These are phyloP conservation scores for Rhodocollybia butyracea DNA, from an alignment of 768 basidiomycete genomes.

Conservation along the genomic window DNA sequence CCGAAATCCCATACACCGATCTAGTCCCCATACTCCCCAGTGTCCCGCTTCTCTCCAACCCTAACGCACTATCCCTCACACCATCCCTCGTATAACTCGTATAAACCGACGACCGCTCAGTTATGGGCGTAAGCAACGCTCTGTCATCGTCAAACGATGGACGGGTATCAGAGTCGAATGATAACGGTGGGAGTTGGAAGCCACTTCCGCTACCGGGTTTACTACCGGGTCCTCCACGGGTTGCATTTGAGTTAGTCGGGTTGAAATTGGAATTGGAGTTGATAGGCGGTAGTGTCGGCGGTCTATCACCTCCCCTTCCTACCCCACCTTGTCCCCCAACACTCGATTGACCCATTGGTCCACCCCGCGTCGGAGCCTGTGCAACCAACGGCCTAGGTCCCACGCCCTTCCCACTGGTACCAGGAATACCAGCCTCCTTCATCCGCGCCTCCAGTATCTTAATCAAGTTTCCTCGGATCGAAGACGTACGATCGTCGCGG, in stretches of 20 bases:
- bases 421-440: slow-evolving; percentile 35
- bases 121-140: slow-evolving; percentile 59
- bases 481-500: slow-evolving; percentile 72
- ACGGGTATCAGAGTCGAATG: slow-evolving; percentile 33
- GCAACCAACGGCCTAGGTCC: no score
- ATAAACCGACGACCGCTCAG: slow-evolving; percentile 42
- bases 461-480: slow-evolving; percentile 59
- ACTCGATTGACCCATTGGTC: no score
- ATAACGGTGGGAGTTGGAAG: slow-evolving; percentile 61
- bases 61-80: slow-evolving; percentile 7
- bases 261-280: no score
- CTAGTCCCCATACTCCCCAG: not conserved
- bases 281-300: no score
- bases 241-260: no score
- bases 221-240: slow-evolving; percentile 15
- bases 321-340: no score
- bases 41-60: slow-evolving; percentile 10
- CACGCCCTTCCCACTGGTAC: slow-evolving; percentile 12
- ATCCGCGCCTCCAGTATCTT: slow-evolving; percentile 64
- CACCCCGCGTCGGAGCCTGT: no score
- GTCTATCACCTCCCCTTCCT: no score
- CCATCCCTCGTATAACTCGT: slow-evolving; percentile 13
- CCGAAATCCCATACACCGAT: not conserved
- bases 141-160: slow-evolving; percentile 13
- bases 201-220: slow-evolving; percentile 13